phyloP scores from a whole-genome alignment of 2,329 filamentous ascomycete species.

The Corynespora cassiicola region DNA sequence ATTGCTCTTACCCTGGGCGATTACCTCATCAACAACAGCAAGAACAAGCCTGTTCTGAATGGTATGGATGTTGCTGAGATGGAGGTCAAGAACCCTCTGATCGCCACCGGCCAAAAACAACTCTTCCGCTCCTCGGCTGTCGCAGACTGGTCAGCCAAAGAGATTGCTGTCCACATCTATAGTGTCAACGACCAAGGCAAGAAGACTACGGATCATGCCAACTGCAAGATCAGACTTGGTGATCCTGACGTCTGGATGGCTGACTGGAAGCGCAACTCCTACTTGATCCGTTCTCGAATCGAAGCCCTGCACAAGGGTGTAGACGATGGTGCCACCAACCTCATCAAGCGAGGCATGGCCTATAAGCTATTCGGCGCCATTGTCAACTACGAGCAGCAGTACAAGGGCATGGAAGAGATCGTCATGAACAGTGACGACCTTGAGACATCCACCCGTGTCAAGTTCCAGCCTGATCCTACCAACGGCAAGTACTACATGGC shows the following conservation, averaged over 20 bases:
- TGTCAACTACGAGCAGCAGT: constrained; percentile 27
- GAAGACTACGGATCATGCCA: constrained; percentile 45
- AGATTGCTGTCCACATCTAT: constrained; percentile 40
- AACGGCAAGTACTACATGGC: constrained; percentile 7
- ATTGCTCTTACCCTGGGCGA: constrained; percentile 36
- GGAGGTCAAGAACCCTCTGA: constrained; percentile 37
- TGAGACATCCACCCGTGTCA: constrained; percentile 20
- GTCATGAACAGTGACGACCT: constrained; percentile 20
- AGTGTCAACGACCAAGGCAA: constrained; percentile 47
- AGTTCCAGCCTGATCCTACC: constrained; percentile 7
- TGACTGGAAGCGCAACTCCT: constrained; percentile 19
- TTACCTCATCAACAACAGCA: constrained; percentile 25
- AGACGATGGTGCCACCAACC: constrained; percentile 14
- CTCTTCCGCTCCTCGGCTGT: constrained; percentile 13
- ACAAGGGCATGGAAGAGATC: constrained; percentile 27
- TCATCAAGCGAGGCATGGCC: constrained; percentile 21
- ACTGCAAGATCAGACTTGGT: constrained; percentile 34
- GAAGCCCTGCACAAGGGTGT: constrained; percentile 17
- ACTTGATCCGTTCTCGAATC: constrained; percentile 23
- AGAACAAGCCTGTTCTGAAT: constrained; percentile 13
- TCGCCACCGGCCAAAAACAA: constrained; percentile 13
- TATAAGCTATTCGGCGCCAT: constrained; percentile 30
- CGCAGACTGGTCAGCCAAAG: constrained; percentile 39
- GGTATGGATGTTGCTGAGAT: constrained; percentile 50
- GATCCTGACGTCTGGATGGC: constrained; percentile 17